Evolutionary conservation across 768 basidiomycete species (phyloP).

Genomic region (Coprinellus micaceus): DNA sequence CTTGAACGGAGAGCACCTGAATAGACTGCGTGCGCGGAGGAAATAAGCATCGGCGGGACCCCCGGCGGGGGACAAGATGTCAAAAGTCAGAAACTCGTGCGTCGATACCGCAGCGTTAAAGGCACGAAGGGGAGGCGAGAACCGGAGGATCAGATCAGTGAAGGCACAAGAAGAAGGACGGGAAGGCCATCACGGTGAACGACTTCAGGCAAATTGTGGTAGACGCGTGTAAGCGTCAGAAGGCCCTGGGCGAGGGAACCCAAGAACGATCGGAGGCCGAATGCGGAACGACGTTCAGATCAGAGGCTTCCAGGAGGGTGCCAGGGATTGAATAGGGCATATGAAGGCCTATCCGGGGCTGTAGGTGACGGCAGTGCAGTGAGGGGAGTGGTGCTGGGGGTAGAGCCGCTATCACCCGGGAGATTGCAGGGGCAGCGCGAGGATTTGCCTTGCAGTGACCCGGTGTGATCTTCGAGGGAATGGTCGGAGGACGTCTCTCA

Average conservation of each 20-base stretch:
- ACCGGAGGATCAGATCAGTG: no score
- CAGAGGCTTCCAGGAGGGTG: neutral
- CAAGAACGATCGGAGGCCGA: neutral
- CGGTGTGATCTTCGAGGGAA: neutral
- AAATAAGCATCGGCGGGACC: neutral
- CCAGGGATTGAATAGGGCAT: neutral
- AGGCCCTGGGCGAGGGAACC: constrained; percentile 1
- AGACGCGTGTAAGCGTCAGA: neutral
- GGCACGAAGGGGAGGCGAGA: no score
- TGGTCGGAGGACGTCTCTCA: neutral
- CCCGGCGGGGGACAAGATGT: neutral
- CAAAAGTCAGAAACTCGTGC: neutral
- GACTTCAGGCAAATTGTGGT: neutral
- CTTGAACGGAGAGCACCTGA: neutral
- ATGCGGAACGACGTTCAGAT: constrained; percentile 1
- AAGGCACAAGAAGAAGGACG: no score
- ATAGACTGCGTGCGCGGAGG: neutral
- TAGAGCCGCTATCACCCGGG: neutral
- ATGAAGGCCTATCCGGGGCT: neutral
- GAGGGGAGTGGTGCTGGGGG: neutral
- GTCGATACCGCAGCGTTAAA: no score
- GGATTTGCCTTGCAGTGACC: neutral
- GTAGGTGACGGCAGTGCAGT: neutral
- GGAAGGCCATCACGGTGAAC: no score
- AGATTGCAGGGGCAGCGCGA: neutral